A percentile compares a stretch with the other conserved stretches of the same genome.
Evolutionary conservation across 78 protist species (phyloP).

Genomic region (Pelomyxa schiedti): DNA sequence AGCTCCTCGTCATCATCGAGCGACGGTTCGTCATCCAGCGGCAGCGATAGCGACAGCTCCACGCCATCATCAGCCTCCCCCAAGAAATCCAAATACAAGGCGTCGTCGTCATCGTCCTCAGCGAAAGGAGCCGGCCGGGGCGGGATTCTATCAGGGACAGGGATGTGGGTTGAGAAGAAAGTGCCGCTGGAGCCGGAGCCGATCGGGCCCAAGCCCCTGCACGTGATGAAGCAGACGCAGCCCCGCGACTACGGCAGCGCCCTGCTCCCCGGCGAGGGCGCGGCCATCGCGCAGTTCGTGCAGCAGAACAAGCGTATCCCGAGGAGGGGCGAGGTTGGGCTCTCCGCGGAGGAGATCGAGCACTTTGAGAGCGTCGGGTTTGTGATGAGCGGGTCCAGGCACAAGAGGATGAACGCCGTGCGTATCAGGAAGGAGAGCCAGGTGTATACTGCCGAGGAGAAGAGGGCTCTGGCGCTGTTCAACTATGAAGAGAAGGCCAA

Average conservation of each 20-base stretch:
- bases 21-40: too few relatives aligned
- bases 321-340: slow-evolving; percentile 89
- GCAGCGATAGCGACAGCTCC: too few relatives aligned
- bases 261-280: slow-evolving; percentile 82
- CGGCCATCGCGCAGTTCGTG: slow-evolving; percentile 71
- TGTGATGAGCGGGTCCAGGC: slow-evolving; percentile 86
- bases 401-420: slow-evolving; percentile 91
- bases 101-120: background rate
- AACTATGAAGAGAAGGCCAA: slow-evolving; percentile 71
- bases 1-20: background rate
- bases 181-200: background rate
- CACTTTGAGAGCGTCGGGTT: slow-evolving; percentile 70
- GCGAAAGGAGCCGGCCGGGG: background rate
- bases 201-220: background rate
- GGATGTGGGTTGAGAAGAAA: background rate
- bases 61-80: background rate
- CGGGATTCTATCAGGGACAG: background rate
- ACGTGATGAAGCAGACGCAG: background rate
- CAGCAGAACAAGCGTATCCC: slow-evolving; percentile 81
- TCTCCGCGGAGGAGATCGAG: slow-evolving; percentile 62
- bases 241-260: slow-evolving; percentile 42
- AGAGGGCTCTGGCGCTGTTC: slow-evolving; percentile 64
- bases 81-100: background rate
- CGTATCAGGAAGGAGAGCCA: slow-evolving; percentile 87
- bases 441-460: slow-evolving; percentile 78